phyloP scores from a whole-genome alignment of 305 asterid genomes.

The Plantago coronopus region DNA sequence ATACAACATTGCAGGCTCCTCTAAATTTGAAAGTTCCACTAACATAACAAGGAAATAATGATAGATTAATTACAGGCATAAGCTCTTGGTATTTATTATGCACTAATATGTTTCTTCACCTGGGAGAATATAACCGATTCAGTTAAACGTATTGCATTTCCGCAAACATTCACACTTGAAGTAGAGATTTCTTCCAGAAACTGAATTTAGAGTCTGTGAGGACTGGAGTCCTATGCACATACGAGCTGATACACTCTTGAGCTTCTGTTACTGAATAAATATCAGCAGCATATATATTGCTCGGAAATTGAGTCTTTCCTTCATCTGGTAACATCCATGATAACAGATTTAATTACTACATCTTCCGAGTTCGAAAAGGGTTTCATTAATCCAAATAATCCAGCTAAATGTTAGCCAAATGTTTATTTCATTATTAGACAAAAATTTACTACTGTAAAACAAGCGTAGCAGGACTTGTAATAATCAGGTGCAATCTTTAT shows the following conservation, averaged over 20 bases:
- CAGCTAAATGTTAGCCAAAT: constrained; percentile 6
- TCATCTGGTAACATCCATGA: constrained; percentile 36
- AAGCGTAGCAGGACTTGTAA: background rate
- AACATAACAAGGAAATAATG: constrained; percentile 12
- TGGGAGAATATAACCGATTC: constrained; percentile 2
- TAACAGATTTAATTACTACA: background rate
- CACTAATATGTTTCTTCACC: too few relatives aligned
- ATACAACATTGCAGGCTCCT: constrained; percentile 94
- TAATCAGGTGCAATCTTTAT: background rate
- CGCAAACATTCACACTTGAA: constrained; percentile 90
- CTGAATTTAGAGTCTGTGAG: constrained; percentile 61
- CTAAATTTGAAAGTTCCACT: constrained; percentile 92
- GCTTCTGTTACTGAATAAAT: constrained; percentile 68
- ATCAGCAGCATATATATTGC: constrained; percentile 68
- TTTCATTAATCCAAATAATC: background rate
- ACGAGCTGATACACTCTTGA: constrained; percentile 48
- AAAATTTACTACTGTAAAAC: background rate
- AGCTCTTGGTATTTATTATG: too few relatives aligned
- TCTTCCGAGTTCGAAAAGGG: background rate
- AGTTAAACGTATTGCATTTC: constrained; percentile 45
- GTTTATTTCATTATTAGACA: background rate
- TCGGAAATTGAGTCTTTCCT: constrained; percentile 28
- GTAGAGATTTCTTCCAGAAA: constrained; percentile 62
- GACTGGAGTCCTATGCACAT: constrained; percentile 69
- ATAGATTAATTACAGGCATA: too few relatives aligned